phyloP scores from a whole-genome alignment of 108 stramenopile genomes.

The Cyclotella distinguenda region DNA sequence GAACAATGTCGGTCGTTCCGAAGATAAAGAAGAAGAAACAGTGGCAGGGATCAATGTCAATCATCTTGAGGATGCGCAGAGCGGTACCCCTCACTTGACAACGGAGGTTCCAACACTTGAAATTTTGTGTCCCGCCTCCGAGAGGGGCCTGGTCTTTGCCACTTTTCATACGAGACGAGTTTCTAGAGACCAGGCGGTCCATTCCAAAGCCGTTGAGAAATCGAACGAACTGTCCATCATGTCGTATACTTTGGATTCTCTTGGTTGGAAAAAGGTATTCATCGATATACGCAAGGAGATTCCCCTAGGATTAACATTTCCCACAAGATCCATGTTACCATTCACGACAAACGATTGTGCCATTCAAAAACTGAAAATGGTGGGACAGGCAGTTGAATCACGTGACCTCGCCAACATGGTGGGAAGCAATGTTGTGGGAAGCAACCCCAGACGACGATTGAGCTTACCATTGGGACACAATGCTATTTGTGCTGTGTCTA shows the following conservation, averaged over 20 bases:
- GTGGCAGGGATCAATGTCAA: background rate
- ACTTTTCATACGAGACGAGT: conserved; percentile 32
- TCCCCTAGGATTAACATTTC: conserved; percentile 19
- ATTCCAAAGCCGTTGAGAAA: conserved; percentile 1
- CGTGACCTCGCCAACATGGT: conserved; percentile 20
- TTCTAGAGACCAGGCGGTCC: conserved; percentile 1
- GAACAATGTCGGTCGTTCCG: no score
- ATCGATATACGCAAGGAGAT: conserved; percentile 67
- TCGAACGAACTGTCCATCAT: conserved; percentile 26
- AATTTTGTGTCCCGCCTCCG: conserved; percentile 19
- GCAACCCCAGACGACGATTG: background rate
- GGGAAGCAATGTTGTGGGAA: no score
- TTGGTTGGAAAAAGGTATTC: conserved; percentile 84
- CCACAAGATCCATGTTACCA: conserved; percentile 19
- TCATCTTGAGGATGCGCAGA: background rate
- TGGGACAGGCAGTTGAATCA: conserved; percentile 33
- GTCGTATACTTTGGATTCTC: conserved; percentile 59
- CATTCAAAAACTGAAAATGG: conserved; percentile 33
- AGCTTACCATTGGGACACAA: conserved; percentile 71
- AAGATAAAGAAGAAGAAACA: conserved; percentile 1
- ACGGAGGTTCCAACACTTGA: no score
- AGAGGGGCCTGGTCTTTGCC: conserved; percentile 29
- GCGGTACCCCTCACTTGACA: no score
- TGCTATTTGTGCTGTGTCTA: conserved; percentile 70
- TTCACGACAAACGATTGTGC: background rate